Base-by-base conservation (phyloP, 768 basidiomycete genomes). In the Tulasnella sp. region DNA sequence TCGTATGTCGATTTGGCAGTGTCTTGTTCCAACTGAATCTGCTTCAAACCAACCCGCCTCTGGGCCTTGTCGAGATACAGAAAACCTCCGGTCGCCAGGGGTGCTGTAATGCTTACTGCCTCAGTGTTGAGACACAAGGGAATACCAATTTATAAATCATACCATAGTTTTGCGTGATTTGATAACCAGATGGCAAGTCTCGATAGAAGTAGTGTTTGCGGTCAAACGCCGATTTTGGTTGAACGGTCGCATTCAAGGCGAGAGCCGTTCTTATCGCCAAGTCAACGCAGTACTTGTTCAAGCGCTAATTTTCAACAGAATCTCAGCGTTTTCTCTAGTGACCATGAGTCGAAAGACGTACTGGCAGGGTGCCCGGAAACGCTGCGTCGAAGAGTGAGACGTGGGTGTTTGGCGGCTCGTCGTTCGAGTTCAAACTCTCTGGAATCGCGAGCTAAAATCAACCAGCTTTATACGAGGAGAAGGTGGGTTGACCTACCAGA, bases 121-220 rank as follows among this genome's bases (percentile, higher is more conserved):
- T 74, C 4, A 46, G 38, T 40, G 40, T 10, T 8, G 14, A 42
- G 71, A n/a, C 27, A 24, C 21, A 14, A 10, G 16, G 16, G 44
- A 31, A 27, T 34, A 24, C 40, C 10, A 9, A 52, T 39, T 48
- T 38, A 21, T 0, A 5, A 10, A 24, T 82, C 86, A 81, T 80
- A 95, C 95, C 90, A 85, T 99, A 98, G 81, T 95, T 93, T 84
- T 99, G 97, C 0, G 97, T 99, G 81, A 99, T 97, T 86, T 99
- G 98, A 85, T 96, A 99, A 0, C 97, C 97, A 5, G 93, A 88
- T 0, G 98, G 96, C 46, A 98, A 88, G 85, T 99, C 98, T 6
- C 94, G 89, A 83, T 99, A 99, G 85, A 98, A 98, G 84, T 99
- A 99, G 84, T 99, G 98, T 84, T 99, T 99, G 82, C 98, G 88